Percentiles rank a stretch among this genome's conserved stretches.
phyloP scores from a whole-genome alignment of 129 eudicot genomes.

The Apium graveolens region DNA sequence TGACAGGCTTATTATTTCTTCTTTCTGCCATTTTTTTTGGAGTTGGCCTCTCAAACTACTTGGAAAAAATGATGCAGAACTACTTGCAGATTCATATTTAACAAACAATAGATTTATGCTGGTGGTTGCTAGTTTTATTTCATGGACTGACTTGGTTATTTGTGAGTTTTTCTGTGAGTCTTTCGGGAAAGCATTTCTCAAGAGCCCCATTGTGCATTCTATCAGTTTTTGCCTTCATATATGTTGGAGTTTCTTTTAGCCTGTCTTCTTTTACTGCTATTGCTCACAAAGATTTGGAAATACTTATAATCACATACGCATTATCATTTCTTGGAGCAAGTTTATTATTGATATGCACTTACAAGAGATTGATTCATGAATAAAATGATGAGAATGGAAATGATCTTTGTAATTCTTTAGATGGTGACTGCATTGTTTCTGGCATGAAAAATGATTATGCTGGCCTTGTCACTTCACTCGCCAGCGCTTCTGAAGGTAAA shows the following conservation, averaged over 20 bases:
- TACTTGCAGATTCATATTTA: too few species aligned
- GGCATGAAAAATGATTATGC: slow-evolving; percentile 19
- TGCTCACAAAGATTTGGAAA: slow-evolving; percentile 26
- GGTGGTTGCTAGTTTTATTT: slow-evolving; percentile 44
- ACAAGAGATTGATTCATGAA: slow-evolving; percentile 45
- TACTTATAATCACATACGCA: slow-evolving; percentile 46
- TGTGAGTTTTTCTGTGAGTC: slow-evolving; percentile 50
- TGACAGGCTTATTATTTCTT: too few species aligned
- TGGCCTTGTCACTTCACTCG: slow-evolving; percentile 46
- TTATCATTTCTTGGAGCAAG: slow-evolving; percentile 58
- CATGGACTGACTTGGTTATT: slow-evolving; percentile 75
- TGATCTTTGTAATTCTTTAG: slow-evolving; percentile 42
- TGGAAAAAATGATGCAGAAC: too few species aligned
- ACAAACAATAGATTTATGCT: slow-evolving; percentile 33
- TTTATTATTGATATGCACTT: slow-evolving; percentile 56
- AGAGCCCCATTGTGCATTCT: slow-evolving; percentile 43
- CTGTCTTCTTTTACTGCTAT: slow-evolving; percentile 35
- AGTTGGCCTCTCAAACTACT: too few species aligned
- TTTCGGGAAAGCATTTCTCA: slow-evolving; percentile 43
- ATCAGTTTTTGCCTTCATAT: slow-evolving; percentile 43
- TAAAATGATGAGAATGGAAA: slow-evolving; percentile 22
- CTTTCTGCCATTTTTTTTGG: too few species aligned
- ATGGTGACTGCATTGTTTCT: slow-evolving; percentile 21
- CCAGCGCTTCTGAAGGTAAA: slow-evolving; percentile 72
- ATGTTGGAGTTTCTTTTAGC: slow-evolving; percentile 37